Evolutionary conservation across 2,329 filamentous ascomycete genomes (phyloP).

Genomic region (Coniella lustricola): DNA sequence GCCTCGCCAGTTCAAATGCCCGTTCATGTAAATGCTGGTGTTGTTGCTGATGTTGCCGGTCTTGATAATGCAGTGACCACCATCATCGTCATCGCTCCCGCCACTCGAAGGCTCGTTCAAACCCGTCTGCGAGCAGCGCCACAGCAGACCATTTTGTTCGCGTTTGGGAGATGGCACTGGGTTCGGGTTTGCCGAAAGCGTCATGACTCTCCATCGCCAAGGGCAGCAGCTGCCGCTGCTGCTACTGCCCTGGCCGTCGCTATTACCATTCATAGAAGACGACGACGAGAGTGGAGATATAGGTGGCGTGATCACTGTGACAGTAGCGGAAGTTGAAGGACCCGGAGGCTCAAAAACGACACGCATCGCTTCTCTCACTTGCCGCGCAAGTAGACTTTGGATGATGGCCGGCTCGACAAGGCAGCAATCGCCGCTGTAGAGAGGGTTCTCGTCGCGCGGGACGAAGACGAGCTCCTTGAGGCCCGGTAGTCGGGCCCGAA

Average conservation of each 20-base stretch:
- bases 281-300: too few relatives aligned
- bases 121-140: too few relatives aligned
- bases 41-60: neutral
- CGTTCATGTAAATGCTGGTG: neutral
- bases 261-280: slow-evolving; percentile 17
- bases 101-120: too few relatives aligned
- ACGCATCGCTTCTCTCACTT: slow-evolving; percentile 29
- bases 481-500: slow-evolving; percentile 31
- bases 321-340: slow-evolving; percentile 19
- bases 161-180: slow-evolving; percentile 5
- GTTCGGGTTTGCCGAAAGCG: slow-evolving; percentile 19
- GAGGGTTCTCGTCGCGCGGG: slow-evolving; percentile 30
- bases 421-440: slow-evolving; percentile 23
- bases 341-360: slow-evolving; percentile 26
- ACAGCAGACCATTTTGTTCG: too few relatives aligned
- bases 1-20: neutral
- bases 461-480: slow-evolving; percentile 39
- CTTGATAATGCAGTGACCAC: too few relatives aligned
- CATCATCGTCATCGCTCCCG: too few relatives aligned
- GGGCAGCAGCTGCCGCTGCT: slow-evolving; percentile 25
- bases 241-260: slow-evolving; percentile 26
- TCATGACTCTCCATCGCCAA: slow-evolving; percentile 30
- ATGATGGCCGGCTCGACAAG: slow-evolving; percentile 26
- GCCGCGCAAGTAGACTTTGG: slow-evolving; percentile 29
- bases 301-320: too few relatives aligned